Evolutionary conservation across 345 rosid genomes (phyloP).

Genomic region (Ailanthus altissimus): DNA sequence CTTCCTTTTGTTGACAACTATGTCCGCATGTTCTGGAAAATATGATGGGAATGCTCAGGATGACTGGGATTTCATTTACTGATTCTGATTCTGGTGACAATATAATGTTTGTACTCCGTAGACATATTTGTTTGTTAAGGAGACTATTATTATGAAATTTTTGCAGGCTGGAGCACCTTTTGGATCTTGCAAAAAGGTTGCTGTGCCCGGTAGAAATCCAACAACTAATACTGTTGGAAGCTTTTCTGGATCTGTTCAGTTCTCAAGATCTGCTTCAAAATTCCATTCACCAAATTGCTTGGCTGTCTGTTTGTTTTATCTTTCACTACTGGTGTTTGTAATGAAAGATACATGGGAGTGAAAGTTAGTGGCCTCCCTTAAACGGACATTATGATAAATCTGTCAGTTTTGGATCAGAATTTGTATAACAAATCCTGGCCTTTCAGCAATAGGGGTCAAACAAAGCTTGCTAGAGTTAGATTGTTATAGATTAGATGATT

Average conservation of each 20-base stretch:
- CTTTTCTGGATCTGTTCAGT: slow-evolving; percentile 89
- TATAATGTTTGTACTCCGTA: neutral
- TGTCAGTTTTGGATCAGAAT: slow-evolving; percentile 19
- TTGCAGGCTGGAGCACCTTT: slow-evolving; percentile 81
- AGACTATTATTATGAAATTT: slow-evolving; percentile 19
- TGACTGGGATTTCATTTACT: neutral
- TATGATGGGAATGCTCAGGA: neutral
- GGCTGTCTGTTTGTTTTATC: slow-evolving; percentile 38
- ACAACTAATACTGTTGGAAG: slow-evolving; percentile 53
- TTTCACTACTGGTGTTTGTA: slow-evolving; percentile 39
- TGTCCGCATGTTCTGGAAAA: neutral
- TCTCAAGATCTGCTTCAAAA: slow-evolving; percentile 58
- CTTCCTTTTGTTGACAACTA: neutral
- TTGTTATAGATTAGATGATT: slow-evolving; percentile 14
- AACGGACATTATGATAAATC: slow-evolving; percentile 6
- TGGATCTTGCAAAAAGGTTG: slow-evolving; percentile 81
- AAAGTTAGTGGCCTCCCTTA: slow-evolving; percentile 12
- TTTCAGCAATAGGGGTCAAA: slow-evolving; percentile 2
- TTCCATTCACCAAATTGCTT: slow-evolving; percentile 36
- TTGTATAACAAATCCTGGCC: slow-evolving; percentile 12
- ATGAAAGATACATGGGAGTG: slow-evolving; percentile 27
- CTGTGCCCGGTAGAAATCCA: slow-evolving; percentile 54
- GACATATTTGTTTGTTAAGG: slow-evolving; percentile 12
- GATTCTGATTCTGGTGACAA: neutral
- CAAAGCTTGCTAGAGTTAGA: slow-evolving; percentile 19